Conservation (phyloP, 2,329 filamentous ascomycete genomes). For the Hirsutella minnesotensis region DNA sequence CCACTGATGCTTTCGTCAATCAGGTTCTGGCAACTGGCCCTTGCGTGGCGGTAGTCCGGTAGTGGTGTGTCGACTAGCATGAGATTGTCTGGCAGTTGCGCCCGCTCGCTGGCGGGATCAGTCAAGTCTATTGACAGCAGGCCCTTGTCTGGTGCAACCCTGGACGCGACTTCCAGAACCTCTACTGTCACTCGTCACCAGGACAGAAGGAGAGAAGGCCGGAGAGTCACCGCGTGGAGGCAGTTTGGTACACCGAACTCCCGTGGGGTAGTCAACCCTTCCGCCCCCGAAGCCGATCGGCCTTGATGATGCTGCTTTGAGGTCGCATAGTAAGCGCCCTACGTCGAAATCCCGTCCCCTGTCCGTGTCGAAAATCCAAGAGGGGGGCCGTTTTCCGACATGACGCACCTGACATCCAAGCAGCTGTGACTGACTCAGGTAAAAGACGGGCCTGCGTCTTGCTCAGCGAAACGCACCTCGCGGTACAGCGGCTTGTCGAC, state of each 20-base stretch:
- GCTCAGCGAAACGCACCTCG: neutral
- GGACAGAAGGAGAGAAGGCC: neutral
- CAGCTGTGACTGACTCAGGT: neutral
- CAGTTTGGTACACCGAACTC: neutral
- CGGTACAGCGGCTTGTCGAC: neutral
- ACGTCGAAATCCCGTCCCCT: neutral
- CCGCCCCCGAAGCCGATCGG: too few relatives aligned
- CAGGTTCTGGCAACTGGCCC: neutral
- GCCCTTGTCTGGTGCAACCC: slow-evolving; percentile 5
- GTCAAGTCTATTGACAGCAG: neutral
- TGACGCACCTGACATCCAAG: neutral
- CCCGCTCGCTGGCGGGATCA: neutral
- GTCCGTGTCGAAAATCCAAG: neutral
- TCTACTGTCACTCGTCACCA: slow-evolving; percentile 1
- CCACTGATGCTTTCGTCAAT: neutral
- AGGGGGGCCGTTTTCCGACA: neutral
- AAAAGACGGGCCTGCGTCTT: neutral
- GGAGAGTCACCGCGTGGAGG: neutral
- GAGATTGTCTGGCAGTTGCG: neutral
- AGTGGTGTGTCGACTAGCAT: neutral
- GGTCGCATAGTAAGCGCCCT: neutral
- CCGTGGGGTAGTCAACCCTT: neutral
- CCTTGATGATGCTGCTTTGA: too few relatives aligned
- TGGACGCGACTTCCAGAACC: slow-evolving; percentile 4
- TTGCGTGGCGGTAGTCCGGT: neutral